These are phyloP conservation scores for Secale cereale DNA, from an alignment of 176 grass and related monocot species.

Conservation along the genomic window DNA sequence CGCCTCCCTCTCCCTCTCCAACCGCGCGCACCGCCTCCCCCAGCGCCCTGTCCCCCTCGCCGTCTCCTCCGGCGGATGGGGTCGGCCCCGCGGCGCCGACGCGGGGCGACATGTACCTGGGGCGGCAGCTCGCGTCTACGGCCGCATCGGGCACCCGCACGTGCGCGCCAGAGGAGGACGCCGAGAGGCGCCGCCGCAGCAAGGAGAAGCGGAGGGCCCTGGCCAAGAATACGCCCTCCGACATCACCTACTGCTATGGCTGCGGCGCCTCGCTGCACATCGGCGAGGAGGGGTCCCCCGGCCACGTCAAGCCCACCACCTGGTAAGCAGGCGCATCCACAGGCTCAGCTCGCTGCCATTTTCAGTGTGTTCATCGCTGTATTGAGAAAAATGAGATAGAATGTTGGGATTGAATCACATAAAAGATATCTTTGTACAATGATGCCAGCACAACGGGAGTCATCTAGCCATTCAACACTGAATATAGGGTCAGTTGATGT, in stretches of 20 bases:
- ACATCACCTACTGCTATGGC: slow-evolving; percentile 72
- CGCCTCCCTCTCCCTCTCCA: not conserved
- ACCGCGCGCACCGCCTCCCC: not conserved
- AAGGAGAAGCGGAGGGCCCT: slow-evolving; percentile 50
- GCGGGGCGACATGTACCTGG: slow-evolving; percentile 44
- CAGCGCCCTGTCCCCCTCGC: not conserved
- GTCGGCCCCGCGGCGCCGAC: slow-evolving; percentile 34
- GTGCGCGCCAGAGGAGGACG: slow-evolving; percentile 39
- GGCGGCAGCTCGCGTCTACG: slow-evolving; percentile 42
- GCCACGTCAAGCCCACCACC: too few relatives aligned
- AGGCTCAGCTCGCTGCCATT: too few relatives aligned
- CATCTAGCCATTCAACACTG: too few relatives aligned
- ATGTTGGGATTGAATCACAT: too few relatives aligned
- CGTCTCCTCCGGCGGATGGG: not conserved
- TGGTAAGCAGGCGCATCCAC: too few relatives aligned
- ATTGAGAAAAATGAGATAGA: too few relatives aligned
- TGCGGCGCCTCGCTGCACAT: slow-evolving; percentile 89
- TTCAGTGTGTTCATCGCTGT: too few relatives aligned
- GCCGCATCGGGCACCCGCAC: slow-evolving; percentile 26
- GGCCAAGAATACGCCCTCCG: slow-evolving; percentile 31
- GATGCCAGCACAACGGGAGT: too few relatives aligned
- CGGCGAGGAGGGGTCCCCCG: slow-evolving; percentile 11
- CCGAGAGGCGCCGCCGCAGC: slow-evolving; percentile 28
- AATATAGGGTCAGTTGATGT: too few relatives aligned
- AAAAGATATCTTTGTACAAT: too few relatives aligned